A percentile compares a stretch with the other conserved stretches of the same genome.
These are phyloP conservation scores for Aureobasidium pullulans DNA, from an alignment of 2,329 filamentous ascomycete genomes.

Conservation along the genomic window DNA sequence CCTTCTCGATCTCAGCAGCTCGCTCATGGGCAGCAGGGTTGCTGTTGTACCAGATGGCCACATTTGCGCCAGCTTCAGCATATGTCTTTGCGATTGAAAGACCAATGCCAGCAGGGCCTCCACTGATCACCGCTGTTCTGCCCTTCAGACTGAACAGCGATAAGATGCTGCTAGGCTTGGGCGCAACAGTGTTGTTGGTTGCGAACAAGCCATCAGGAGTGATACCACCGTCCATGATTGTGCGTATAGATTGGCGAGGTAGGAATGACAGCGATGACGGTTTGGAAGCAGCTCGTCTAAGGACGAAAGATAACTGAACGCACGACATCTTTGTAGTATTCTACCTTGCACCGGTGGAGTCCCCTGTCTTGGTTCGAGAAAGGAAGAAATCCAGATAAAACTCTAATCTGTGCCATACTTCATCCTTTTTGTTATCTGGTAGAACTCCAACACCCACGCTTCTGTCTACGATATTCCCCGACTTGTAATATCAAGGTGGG, in stretches of 20 bases:
- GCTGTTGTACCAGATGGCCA: conserved; percentile 39
- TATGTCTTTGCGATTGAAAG: conserved; percentile 27
- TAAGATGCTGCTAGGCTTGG: conserved; percentile 21
- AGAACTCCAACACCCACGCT: background rate
- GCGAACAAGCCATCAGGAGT: conserved; percentile 30
- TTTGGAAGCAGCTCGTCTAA: background rate
- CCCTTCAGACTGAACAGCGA: conserved; percentile 27
- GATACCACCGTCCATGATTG: conserved; percentile 22
- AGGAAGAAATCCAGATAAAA: conserved; percentile 3
- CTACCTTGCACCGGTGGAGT: background rate
- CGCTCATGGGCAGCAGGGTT: conserved; percentile 28
- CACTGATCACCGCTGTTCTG: conserved; percentile 31
- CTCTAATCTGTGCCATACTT: background rate
- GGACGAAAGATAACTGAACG: background rate
- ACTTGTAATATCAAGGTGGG: conserved; percentile 7
- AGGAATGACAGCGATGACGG: background rate
- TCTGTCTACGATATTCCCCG: conserved; percentile 1
- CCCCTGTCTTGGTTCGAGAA: background rate
- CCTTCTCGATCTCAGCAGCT: conserved; percentile 26
- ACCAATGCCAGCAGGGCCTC: conserved; percentile 29
- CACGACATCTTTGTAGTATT: conserved; percentile 2
- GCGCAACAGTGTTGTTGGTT: conserved; percentile 29
- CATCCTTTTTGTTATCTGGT: conserved; percentile 10
- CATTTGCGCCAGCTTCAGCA: conserved; percentile 36
- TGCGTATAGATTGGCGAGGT: background rate